phyloP scores from a whole-genome alignment of 2,329 filamentous ascomycete species.

The Xylaria hypoxylon region DNA sequence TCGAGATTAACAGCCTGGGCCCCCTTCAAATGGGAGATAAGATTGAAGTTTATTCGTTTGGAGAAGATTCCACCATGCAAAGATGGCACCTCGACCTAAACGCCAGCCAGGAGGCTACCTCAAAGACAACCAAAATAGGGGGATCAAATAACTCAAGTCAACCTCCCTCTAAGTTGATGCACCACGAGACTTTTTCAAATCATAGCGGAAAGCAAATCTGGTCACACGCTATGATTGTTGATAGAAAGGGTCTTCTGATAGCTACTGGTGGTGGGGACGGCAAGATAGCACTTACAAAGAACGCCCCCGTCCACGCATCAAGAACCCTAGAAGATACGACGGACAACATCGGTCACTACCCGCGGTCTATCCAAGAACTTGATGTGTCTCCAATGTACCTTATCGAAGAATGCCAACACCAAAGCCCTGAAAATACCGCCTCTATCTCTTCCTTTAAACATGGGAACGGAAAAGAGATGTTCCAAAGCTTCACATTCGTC shows the following conservation, averaged over 20 bases:
- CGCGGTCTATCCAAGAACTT: slow-evolving; percentile 33
- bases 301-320: slow-evolving; percentile 1
- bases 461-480: slow-evolving; percentile 57
- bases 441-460: slow-evolving; percentile 40
- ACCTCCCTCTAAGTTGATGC: slow-evolving; percentile 56
- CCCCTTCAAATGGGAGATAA: slow-evolving; percentile 36
- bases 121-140: not conserved
- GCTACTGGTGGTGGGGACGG: slow-evolving; percentile 90
- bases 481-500: slow-evolving; percentile 74
- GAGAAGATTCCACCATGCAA: slow-evolving; percentile 84
- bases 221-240: slow-evolving; percentile 67
- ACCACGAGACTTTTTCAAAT: slow-evolving; percentile 68
- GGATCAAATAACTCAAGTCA: not conserved
- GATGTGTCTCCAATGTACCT: slow-evolving; percentile 42
- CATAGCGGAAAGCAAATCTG: slow-evolving; percentile 94
- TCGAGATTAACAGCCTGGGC: slow-evolving; percentile 67
- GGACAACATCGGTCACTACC: not conserved
- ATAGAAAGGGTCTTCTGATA: slow-evolving; percentile 57
- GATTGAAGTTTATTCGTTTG: slow-evolving; percentile 77
- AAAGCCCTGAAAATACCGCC: not conserved
- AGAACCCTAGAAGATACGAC: not conserved
- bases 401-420: slow-evolving; percentile 36
- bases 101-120: not conserved
- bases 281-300: slow-evolving; percentile 64
- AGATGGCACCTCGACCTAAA: slow-evolving; percentile 72